Evolutionary conservation across 768 basidiomycete species (phyloP), one percentile per base, ranked within the genome.

Genomic region (Trametes cubensis): DNA sequence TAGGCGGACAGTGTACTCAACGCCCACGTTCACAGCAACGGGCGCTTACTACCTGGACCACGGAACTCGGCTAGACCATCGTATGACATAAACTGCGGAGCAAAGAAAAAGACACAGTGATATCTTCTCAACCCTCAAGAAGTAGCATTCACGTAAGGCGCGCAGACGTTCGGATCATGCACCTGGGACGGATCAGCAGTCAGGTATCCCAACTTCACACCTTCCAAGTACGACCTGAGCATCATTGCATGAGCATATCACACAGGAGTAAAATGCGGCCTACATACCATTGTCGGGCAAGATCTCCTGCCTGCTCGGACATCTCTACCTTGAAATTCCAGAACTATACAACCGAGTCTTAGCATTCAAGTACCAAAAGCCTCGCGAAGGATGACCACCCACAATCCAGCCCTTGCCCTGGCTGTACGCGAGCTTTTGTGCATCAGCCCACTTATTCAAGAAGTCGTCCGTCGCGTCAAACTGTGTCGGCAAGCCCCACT

Each of bases 281-380:
- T 15, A 72, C 79, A n/a, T 63, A 88, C 89, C 89, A 89, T 75
- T 89, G 82, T 15, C 87, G 76, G 26, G 81, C 80, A n/a, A 79
- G 72, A 63, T 79, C 78, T 7, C 83, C 85, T 4, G 83, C 82
- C 26, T 74, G 60, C 0, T 58, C 55, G 2, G 85, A 87, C 41
- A 73, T 80, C 72, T 91, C 90, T 6, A 85, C 78, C 67, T 87
- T 89, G 78, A 91, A 90, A 72, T 84, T 89, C 89, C 89, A 91
- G 71, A 79, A 86, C 84, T 83, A 44, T 28, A 23, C 26, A 60
- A 5, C 34, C 14, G 28, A 34, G 5, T n/a, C 5, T 34, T 11
- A 34, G 34, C 10, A 34, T 30, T 4, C 28, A 34, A 2, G 34
- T 10, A 5, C 34, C 34, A 34, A 3, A 28, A 28, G 28, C 28